Evolutionary conservation across 129 eudicot species (phyloP).

Genomic region (Flaveria bidentis): DNA sequence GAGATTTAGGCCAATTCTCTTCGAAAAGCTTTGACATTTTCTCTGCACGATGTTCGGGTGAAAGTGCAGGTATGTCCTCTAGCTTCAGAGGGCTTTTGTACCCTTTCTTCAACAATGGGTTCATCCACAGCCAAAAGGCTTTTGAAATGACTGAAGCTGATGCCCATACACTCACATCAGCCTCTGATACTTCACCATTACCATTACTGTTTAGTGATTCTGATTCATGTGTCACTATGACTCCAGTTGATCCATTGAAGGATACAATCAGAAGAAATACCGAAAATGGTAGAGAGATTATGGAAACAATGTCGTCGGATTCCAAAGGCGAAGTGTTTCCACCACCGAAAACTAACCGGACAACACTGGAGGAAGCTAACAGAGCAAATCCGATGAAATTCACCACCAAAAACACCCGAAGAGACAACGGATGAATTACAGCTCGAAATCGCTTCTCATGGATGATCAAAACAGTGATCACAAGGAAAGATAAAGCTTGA

Average conservation of each 20-base stretch:
- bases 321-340: constrained; percentile 17
- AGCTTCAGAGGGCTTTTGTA: constrained; percentile 47
- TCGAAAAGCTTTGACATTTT: constrained; percentile 67
- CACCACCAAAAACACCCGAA: constrained; percentile 55
- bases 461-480: constrained; percentile 44
- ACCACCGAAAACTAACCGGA: constrained; percentile 41
- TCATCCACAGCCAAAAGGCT: constrained; percentile 83
- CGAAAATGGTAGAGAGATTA: constrained; percentile 45
- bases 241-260: constrained; percentile 64
- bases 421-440: constrained; percentile 53
- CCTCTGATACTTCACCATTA: constrained; percentile 30
- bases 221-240: neutral
- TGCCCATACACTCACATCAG: constrained; percentile 55
- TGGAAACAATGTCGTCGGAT: constrained; percentile 53
- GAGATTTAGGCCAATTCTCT: constrained; percentile 70
- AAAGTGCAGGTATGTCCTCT: constrained; percentile 79
- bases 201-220: too few relatives aligned
- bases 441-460: constrained; percentile 77
- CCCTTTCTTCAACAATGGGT: constrained; percentile 70
- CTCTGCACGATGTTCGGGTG: constrained; percentile 78
- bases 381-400: constrained; percentile 41
- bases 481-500: constrained; percentile 57
- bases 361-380: constrained; percentile 47
- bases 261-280: constrained; percentile 50
- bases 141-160: constrained; percentile 64